phyloP scores from a whole-genome alignment of 2,329 filamentous ascomycete species.

The Xylaria multiplex region DNA sequence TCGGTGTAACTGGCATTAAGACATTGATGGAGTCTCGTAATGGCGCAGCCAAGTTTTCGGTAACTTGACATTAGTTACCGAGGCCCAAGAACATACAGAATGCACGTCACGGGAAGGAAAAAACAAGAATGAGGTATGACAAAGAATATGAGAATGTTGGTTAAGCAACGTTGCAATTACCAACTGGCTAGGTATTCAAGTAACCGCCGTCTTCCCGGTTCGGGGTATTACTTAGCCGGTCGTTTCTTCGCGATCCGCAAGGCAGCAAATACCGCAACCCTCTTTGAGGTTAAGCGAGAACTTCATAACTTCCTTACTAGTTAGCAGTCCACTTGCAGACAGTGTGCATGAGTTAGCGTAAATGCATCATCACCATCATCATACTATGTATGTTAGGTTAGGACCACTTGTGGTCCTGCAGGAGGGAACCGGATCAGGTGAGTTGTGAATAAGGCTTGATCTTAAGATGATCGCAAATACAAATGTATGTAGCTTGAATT shows the following conservation, averaged over 20 bases:
- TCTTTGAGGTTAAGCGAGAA: constrained; percentile 7
- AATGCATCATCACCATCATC: background rate
- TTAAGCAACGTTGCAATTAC: constrained; percentile 17
- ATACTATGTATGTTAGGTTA: background rate
- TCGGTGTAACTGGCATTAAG: background rate
- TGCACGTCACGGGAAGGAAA: background rate
- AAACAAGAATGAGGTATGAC: background rate
- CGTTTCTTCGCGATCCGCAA: background rate
- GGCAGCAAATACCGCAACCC: background rate
- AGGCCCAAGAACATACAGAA: background rate
- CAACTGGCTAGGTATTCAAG: background rate
- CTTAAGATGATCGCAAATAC: constrained; percentile 4
- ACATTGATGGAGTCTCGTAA: background rate
- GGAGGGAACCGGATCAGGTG: background rate
- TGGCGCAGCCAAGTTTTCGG: background rate
- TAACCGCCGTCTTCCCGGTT: background rate
- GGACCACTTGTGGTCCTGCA: constrained; percentile 5
- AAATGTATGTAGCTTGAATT: too few relatives aligned
- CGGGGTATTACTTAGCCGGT: background rate
- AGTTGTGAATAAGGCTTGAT: background rate
- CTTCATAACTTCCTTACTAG: background rate
- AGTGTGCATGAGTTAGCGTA: background rate
- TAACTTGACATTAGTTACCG: background rate
- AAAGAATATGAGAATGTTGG: background rate
- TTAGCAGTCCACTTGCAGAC: background rate